These are phyloP conservation scores for Fusarium brachygibbosum DNA, from an alignment of 2,329 filamentous ascomycete species.

Conservation along the genomic window DNA sequence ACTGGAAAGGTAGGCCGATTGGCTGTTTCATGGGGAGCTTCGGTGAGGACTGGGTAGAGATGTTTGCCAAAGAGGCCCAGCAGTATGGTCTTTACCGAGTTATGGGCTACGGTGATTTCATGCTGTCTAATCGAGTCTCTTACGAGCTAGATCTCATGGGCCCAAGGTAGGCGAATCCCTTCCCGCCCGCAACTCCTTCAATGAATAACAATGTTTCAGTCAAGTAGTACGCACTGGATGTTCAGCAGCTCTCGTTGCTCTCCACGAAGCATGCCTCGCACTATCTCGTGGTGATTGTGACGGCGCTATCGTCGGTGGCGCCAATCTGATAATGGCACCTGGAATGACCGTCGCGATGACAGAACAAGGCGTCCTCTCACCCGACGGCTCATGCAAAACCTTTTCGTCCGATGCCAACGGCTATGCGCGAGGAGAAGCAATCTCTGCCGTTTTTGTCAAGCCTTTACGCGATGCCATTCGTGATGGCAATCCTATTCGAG, in stretches of 20 bases:
- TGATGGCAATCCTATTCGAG: slow-evolving; percentile 2
- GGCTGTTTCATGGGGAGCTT: slow-evolving; percentile 10
- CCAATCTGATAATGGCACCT: slow-evolving; percentile 23
- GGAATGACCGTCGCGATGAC: slow-evolving; percentile 7
- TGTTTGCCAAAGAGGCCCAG: slow-evolving; percentile 13
- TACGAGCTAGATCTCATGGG: slow-evolving; percentile 13
- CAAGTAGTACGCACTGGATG: slow-evolving; percentile 28
- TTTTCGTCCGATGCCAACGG: slow-evolving; percentile 24
- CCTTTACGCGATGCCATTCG: background rate
- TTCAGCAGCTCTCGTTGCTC: slow-evolving; percentile 21
- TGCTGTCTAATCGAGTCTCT: slow-evolving; percentile 12
- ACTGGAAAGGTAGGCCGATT: slow-evolving; percentile 12
- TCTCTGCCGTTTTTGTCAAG: slow-evolving; percentile 20
- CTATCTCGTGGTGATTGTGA: slow-evolving; percentile 16
- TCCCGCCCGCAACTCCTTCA: rapidly evolving
- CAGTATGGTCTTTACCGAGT: slow-evolving; percentile 1
- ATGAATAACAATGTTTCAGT: background rate
- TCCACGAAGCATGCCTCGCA: slow-evolving; percentile 22
- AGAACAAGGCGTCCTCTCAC: slow-evolving; percentile 6
- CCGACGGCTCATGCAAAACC: slow-evolving; percentile 14
- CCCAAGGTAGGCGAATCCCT: background rate
- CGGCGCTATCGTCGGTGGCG: slow-evolving; percentile 5
- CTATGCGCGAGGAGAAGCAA: slow-evolving; percentile 30
- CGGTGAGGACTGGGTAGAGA: slow-evolving; percentile 12
- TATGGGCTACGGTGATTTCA: slow-evolving; percentile 11